These are phyloP conservation scores for Arctium minus DNA, from an alignment of 129 eudicot species.

Conservation along the genomic window DNA sequence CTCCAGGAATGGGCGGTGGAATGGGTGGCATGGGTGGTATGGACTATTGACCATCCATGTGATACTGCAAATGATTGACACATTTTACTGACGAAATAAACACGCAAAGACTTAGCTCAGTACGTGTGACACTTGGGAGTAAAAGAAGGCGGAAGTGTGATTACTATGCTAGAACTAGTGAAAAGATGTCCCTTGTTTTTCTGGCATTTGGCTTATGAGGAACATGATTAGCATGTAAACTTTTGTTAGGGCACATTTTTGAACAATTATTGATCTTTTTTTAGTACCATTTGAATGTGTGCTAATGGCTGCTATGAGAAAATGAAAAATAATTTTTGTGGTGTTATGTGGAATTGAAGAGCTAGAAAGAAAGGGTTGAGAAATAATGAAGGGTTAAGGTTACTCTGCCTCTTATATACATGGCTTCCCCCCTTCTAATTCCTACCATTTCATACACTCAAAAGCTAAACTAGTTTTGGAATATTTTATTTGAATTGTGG, in stretches of 20 bases:
- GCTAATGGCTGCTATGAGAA: slow-evolving; percentile 7
- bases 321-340: background rate
- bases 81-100: slow-evolving; percentile 22
- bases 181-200: background rate
- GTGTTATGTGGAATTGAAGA: background rate
- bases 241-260: background rate
- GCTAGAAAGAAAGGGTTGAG: background rate
- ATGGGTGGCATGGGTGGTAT: slow-evolving; percentile 59
- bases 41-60: slow-evolving; percentile 40
- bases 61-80: slow-evolving; percentile 2
- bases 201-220: slow-evolving; percentile 10
- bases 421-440: background rate
- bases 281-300: slow-evolving; percentile 6
- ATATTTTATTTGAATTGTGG: background rate
- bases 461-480: background rate
- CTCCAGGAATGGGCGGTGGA: slow-evolving; percentile 65
- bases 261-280: slow-evolving; percentile 15
- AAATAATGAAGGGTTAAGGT: background rate
- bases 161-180: background rate
- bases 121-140: background rate
- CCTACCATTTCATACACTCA: background rate
- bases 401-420: background rate
- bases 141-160: slow-evolving; percentile 17
- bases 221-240: slow-evolving; percentile 10
- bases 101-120: background rate